Conservation (phyloP, 352 stramenopile genomes). For the Blastocystis sp. region DNA sequence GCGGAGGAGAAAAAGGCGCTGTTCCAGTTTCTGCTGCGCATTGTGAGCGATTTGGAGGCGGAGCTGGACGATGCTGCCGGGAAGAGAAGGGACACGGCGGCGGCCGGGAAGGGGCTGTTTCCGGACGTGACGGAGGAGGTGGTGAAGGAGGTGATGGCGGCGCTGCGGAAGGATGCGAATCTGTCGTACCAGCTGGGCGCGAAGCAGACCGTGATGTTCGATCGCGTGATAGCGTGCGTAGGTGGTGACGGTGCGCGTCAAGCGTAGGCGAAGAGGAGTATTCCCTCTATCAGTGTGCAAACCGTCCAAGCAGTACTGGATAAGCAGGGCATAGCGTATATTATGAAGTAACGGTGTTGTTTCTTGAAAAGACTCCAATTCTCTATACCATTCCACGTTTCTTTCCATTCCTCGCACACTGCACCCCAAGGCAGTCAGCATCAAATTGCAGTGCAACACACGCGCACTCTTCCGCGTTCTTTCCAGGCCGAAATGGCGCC, state of each 20-base stretch:
- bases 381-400: too few species aligned
- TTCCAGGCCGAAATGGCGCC: neutral
- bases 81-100: neutral
- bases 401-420: too few species aligned
- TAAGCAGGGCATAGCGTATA: constrained; percentile 34
- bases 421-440: too few species aligned
- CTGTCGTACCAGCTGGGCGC: constrained; percentile 9
- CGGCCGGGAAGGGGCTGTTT: neutral
- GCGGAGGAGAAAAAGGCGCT: neutral
- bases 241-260: neutral
- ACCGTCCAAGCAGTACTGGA: constrained; percentile 14
- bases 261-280: constrained; percentile 7
- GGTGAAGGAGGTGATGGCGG: constrained; percentile 3
- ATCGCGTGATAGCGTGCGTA: constrained; percentile 22
- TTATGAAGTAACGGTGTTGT: neutral
- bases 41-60: neutral
- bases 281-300: constrained; percentile 11
- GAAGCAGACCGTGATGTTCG: constrained; percentile 42
- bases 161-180: constrained; percentile 22
- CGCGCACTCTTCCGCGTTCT: too few species aligned
- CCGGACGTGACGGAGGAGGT: constrained; percentile 8
- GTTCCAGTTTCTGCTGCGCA: constrained; percentile 6
- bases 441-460: too few species aligned
- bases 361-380: neutral
- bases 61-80: constrained; percentile 6